phyloP scores from a whole-genome alignment of 495 filamentous ascomycete species.

The Daldinia caldariorum region DNA sequence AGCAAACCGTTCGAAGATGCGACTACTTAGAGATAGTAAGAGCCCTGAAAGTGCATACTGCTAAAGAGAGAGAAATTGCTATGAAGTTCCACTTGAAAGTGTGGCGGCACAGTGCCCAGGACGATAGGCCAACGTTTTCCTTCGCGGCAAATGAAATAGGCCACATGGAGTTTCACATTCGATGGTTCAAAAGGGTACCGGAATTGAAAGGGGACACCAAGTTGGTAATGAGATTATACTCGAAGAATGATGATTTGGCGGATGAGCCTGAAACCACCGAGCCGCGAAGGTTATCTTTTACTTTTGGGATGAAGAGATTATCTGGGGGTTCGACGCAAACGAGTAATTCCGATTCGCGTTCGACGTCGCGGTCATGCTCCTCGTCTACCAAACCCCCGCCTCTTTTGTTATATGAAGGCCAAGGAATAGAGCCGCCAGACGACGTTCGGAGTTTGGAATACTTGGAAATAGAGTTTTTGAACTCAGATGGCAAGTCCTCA shows the following conservation, averaged over 20 bases:
- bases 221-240: slow-evolving; percentile 28
- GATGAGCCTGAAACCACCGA: background rate
- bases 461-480: slow-evolving; percentile 41
- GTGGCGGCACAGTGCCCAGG: slow-evolving; percentile 29
- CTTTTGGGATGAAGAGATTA: slow-evolving; percentile 14
- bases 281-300: slow-evolving; percentile 11
- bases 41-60: slow-evolving; percentile 28
- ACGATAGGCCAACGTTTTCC: slow-evolving; percentile 38
- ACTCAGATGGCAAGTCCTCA: slow-evolving; percentile 19
- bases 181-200: slow-evolving; percentile 40
- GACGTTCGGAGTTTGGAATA: slow-evolving; percentile 27
- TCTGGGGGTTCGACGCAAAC: slow-evolving; percentile 15
- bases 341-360: slow-evolving; percentile 6
- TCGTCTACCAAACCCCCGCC: slow-evolving; percentile 5
- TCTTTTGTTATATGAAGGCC: slow-evolving; percentile 15
- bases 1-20: slow-evolving; percentile 19
- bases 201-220: slow-evolving; percentile 34
- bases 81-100: slow-evolving; percentile 35
- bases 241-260: slow-evolving; percentile 20
- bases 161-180: slow-evolving; percentile 36
- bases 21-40: slow-evolving; percentile 31
- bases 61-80: slow-evolving; percentile 23
- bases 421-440: slow-evolving; percentile 26
- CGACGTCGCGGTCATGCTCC: slow-evolving; percentile 6
- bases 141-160: slow-evolving; percentile 26